Evolutionary conservation across 768 basidiomycete genomes (phyloP).

Genomic region (Russula griseocarnosa): DNA sequence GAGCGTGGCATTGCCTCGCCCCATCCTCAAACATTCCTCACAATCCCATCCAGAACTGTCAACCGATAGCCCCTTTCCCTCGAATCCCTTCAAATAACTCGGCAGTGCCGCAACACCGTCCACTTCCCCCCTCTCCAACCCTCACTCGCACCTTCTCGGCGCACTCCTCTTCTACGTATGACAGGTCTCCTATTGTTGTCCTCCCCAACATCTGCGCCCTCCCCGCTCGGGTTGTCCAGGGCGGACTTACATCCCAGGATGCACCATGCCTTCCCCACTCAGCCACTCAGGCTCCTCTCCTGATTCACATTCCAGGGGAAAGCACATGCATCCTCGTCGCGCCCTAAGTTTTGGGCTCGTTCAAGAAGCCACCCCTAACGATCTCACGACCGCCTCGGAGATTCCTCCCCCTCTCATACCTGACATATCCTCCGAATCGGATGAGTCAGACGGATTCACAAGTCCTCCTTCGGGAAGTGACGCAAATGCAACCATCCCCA

Average conservation of each 20-base stretch:
- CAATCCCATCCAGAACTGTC: conserved; percentile 4
- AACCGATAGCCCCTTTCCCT: neutral
- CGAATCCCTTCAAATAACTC: conserved; percentile 5
- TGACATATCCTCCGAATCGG: conserved; percentile 59
- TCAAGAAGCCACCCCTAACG: conserved; percentile 18
- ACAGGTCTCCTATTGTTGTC: conserved; percentile 76
- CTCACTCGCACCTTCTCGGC: conserved; percentile 42
- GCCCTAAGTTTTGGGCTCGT: conserved; percentile 31
- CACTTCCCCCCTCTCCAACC: conserved; percentile 42
- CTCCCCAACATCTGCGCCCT: conserved; percentile 68
- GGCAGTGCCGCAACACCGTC: conserved; percentile 35
- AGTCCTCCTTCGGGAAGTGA: conserved; percentile 33
- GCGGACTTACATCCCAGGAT: conserved; percentile 57
- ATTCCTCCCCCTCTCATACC: conserved; percentile 51
- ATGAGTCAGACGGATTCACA: conserved; percentile 56
- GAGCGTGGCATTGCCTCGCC: conserved; percentile 21
- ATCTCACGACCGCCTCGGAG: neutral
- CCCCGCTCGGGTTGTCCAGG: conserved; percentile 77
- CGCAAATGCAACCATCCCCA: conserved; percentile 23
- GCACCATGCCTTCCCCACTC: conserved; percentile 30
- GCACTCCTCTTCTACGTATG: conserved; percentile 52
- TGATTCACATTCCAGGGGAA: conserved; percentile 31
- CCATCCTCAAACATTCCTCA: conserved; percentile 28
- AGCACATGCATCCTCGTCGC: conserved; percentile 45
- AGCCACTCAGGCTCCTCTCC: conserved; percentile 17